Evolutionary conservation across 2,329 filamentous ascomycete species (phyloP).

Genomic region (Diaporthe nobilis): DNA sequence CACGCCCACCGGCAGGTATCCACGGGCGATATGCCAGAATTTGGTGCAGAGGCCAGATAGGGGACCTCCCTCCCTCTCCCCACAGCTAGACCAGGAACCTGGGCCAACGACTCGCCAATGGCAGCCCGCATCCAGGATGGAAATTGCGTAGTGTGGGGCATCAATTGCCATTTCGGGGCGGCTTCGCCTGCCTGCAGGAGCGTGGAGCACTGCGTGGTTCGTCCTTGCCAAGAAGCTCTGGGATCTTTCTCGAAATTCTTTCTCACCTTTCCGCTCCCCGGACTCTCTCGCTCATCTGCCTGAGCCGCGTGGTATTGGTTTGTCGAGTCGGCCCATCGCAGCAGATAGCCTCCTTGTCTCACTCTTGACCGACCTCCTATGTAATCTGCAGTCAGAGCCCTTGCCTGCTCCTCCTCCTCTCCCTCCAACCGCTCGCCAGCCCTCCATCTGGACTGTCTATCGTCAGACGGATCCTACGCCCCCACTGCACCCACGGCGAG

Average conservation of each 20-base stretch:
- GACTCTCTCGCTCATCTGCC: constrained; percentile 3
- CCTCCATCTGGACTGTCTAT: not conserved
- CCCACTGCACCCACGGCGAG: not conserved
- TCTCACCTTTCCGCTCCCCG: constrained; percentile 22
- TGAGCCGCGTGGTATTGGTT: constrained; percentile 6
- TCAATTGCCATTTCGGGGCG: constrained; percentile 29
- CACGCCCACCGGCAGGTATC: not conserved
- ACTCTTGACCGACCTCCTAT: constrained; percentile 9
- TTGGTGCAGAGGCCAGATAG: constrained; percentile 21
- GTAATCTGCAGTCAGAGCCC: not conserved
- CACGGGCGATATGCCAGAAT: not conserved
- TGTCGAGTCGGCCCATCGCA: constrained; percentile 19
- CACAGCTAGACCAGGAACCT: constrained; percentile 32
- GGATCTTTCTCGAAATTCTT: constrained; percentile 34
- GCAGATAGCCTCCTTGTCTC: constrained; percentile 22
- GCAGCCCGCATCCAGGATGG: not conserved
- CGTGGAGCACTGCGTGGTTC: constrained; percentile 28
- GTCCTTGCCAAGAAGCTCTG: constrained; percentile 27
- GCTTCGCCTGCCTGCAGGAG: constrained; percentile 27
- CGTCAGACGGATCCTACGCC: constrained; percentile 21
- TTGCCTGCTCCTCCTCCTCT: not conserved
- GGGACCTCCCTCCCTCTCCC: constrained; percentile 15
- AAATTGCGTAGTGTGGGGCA: constrained; percentile 32
- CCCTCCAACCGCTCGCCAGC: not conserved
- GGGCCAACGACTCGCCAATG: constrained; percentile 5